Percentiles rank a stretch among this genome's conserved stretches.
Evolutionary conservation across 1,139 yeast genomes (phyloP).

Genomic region (Candida sojae): DNA sequence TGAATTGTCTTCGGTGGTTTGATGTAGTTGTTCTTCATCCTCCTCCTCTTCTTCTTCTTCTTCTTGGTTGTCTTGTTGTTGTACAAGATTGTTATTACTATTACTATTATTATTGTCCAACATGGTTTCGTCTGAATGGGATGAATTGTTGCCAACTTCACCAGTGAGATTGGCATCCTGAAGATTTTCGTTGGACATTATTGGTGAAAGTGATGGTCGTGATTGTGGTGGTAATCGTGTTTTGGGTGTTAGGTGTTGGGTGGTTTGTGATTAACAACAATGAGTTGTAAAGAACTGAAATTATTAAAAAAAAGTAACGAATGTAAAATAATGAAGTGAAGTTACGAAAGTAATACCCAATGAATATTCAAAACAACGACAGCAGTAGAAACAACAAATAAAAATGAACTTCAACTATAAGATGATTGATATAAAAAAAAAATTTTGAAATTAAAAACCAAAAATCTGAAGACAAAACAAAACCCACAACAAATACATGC

Average conservation of each 20-base stretch:
- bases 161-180: neutral
- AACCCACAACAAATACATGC: too few species aligned
- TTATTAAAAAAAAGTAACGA: neutral
- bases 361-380: too few species aligned
- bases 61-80: neutral
- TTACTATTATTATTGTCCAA: neutral
- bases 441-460: too few species aligned
- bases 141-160: conserved; percentile 2
- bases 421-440: too few species aligned
- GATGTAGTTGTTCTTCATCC: neutral
- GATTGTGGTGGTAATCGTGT: too few species aligned
- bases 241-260: neutral
- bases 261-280: neutral
- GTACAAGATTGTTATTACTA: neutral
- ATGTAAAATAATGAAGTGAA: neutral
- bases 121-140: neutral
- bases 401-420: neutral
- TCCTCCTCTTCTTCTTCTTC: neutral
- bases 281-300: neutral
- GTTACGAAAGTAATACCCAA: neutral
- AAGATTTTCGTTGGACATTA: neutral
- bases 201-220: too few species aligned
- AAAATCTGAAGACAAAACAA: too few species aligned
- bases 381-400: neutral
- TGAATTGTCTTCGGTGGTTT: neutral